Evolutionary conservation across 352 stramenopile genomes (phyloP).

Genomic region (Aphanomyces euteiches): DNA sequence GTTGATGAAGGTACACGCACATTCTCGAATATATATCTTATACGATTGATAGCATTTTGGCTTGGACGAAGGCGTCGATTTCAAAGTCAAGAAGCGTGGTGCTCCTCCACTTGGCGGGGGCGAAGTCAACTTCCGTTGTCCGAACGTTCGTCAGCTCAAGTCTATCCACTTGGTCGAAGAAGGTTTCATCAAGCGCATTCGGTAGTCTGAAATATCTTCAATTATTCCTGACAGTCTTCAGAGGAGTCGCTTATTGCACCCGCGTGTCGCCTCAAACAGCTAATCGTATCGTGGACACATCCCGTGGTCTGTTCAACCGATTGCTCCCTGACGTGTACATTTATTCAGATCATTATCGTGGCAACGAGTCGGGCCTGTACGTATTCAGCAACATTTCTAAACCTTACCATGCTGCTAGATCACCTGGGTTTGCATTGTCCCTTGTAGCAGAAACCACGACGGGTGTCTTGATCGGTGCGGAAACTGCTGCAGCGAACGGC

Average conservation of each 20-base stretch:
- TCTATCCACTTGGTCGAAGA: constrained; percentile 95
- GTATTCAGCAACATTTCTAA: constrained; percentile 9
- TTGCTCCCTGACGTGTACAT: constrained; percentile 99
- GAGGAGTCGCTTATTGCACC: constrained; percentile 94
- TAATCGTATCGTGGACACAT: constrained; percentile 96
- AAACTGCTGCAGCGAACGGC: constrained; percentile 82
- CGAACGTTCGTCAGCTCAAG: constrained; percentile 91
- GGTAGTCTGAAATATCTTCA: constrained; percentile 39
- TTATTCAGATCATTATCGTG: constrained; percentile 98
- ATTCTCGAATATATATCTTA: not conserved
- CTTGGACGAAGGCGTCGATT: constrained; percentile 85
- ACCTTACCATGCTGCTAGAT: constrained; percentile 31
- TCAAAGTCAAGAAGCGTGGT: constrained; percentile 90
- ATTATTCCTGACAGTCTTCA: constrained; percentile 32
- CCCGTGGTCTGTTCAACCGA: constrained; percentile 95
- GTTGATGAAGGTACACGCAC: constrained; percentile 67
- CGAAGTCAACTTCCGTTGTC: constrained; percentile 93
- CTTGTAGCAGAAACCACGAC: constrained; percentile 98
- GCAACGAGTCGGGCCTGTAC: constrained; percentile 70
- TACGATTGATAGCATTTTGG: constrained; percentile 82
- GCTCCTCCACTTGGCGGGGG: constrained; percentile 77
- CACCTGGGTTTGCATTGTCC: constrained; percentile 89
- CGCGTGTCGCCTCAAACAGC: constrained; percentile 96
- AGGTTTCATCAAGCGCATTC: constrained; percentile 98
- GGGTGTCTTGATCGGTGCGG: constrained; percentile 90